These are phyloP conservation scores for Halenospora varia DNA, from an alignment of 495 filamentous ascomycete genomes.

Conservation along the genomic window DNA sequence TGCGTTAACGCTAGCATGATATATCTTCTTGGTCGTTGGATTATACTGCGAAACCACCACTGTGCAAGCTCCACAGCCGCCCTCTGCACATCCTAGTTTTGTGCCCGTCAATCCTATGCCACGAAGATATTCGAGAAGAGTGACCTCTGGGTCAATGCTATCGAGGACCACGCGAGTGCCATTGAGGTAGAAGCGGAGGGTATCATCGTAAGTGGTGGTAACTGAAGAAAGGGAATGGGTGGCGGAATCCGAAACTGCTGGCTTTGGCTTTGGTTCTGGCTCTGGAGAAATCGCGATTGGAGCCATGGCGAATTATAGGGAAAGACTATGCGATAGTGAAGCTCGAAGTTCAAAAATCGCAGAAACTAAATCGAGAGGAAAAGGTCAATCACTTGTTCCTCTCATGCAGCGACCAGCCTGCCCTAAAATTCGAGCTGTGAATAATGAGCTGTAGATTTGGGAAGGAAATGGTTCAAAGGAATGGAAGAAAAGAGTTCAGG, in stretches of 20 bases:
- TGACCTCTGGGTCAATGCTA: constrained; percentile 81
- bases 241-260: constrained; percentile 16
- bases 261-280: constrained; percentile 15
- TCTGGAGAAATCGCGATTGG: constrained; percentile 41
- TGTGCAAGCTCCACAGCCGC: constrained; percentile 95
- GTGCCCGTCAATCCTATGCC: constrained; percentile 80
- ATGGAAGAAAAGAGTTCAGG: constrained; percentile 5
- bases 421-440: not conserved
- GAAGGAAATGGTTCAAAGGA: no score
- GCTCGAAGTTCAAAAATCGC: not conserved
- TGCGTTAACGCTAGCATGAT: constrained; percentile 78
- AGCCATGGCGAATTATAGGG: constrained; percentile 35
- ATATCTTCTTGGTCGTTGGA: constrained; percentile 82
- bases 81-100: constrained; percentile 83
- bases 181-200: constrained; percentile 87
- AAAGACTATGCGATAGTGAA: not conserved
- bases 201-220: constrained; percentile 62
- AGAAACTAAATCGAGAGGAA: not conserved
- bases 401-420: not conserved
- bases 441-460: no score
- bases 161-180: constrained; percentile 78
- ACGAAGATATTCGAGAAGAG: constrained; percentile 84
- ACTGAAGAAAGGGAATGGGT: constrained; percentile 35
- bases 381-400: not conserved
- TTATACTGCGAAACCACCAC: constrained; percentile 93